Percentiles rank a stretch among this genome's conserved stretches.
phyloP scores from a whole-genome alignment of 2,329 filamentous ascomycete genomes.

The Paracoccidioides brasiliensis region DNA sequence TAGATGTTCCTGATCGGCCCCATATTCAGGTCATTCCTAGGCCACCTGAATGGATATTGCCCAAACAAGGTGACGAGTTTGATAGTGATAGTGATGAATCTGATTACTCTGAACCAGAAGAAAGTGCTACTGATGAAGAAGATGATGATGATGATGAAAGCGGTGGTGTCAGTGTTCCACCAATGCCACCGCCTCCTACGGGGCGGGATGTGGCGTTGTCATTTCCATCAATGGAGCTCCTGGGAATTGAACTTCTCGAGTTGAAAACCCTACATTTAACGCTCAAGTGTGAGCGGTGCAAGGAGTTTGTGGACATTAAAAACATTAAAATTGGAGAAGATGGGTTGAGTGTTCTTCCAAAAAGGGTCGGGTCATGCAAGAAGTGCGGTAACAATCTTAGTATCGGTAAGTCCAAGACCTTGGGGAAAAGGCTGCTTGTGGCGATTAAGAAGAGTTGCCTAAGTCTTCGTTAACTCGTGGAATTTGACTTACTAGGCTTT shows the following conservation, averaged over 20 bases:
- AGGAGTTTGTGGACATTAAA: conserved; percentile 55
- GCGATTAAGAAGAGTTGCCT: too few relatives aligned
- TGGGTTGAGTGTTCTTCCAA: conserved; percentile 25
- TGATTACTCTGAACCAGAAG: conserved; percentile 34
- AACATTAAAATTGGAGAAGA: conserved; percentile 46
- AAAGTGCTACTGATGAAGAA: conserved; percentile 27
- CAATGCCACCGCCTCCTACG: conserved; percentile 27
- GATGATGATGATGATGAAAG: conserved; percentile 33
- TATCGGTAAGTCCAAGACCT: conserved; percentile 25
- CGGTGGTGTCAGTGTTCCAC: conserved; percentile 26
- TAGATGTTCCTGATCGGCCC: conserved; percentile 36
- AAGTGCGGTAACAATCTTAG: conserved; percentile 42
- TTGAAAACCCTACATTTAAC: conserved; percentile 53
- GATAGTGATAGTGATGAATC: conserved; percentile 29
- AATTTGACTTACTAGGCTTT: conserved; percentile 33
- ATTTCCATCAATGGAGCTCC: conserved; percentile 63
- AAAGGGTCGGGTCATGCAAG: conserved; percentile 38
- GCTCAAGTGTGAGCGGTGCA: conserved; percentile 69
- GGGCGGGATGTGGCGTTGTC: conserved; percentile 65
- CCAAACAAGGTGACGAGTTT: conserved; percentile 18
- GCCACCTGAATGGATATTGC: conserved; percentile 59
- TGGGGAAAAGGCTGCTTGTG: neutral
- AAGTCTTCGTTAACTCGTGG: neutral
- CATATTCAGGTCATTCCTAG: conserved; percentile 61
- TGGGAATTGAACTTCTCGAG: conserved; percentile 64